These are phyloP conservation scores for Leccinum obscurum DNA, from an alignment of 768 basidiomycete species.

Conservation along the genomic window DNA sequence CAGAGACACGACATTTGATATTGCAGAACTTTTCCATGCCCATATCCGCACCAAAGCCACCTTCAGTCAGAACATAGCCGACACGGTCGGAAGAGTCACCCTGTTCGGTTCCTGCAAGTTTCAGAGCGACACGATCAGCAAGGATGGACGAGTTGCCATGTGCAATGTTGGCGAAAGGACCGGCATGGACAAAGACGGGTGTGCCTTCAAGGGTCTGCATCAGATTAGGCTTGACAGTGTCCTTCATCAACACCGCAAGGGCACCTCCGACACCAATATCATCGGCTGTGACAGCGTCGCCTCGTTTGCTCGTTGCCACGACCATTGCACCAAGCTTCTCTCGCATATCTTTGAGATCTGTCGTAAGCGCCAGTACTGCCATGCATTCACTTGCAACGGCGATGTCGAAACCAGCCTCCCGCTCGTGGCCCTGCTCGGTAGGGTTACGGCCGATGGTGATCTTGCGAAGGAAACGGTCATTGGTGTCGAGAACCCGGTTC, in stretches of 20 bases:
- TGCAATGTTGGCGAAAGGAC: slow-evolving; percentile 98
- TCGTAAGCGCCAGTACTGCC: slow-evolving; percentile 94
- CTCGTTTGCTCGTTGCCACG: slow-evolving; percentile 88
- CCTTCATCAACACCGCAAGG: slow-evolving; percentile 96
- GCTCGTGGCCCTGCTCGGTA: slow-evolving; percentile 87
- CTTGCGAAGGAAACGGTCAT: slow-evolving; percentile 95
- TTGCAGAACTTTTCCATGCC: slow-evolving; percentile 99
- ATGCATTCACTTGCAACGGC: slow-evolving; percentile 97
- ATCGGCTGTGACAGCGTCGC: slow-evolving; percentile 92
- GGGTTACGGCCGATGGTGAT: slow-evolving; percentile 88
- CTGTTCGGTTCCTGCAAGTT: slow-evolving; percentile 92
- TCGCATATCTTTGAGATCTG: slow-evolving; percentile 87
- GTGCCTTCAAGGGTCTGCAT: slow-evolving; percentile 99
- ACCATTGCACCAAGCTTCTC: slow-evolving; percentile 95
- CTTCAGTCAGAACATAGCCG: slow-evolving; percentile 97
- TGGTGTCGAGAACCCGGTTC: slow-evolving; percentile 96
- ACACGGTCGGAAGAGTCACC: slow-evolving; percentile 79
- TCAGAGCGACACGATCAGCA: slow-evolving; percentile 95
- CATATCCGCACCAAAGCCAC: slow-evolving; percentile 99
- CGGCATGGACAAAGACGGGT: slow-evolving; percentile 98
- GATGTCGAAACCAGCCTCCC: slow-evolving; percentile 94
- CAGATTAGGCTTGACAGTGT: slow-evolving; percentile 97
- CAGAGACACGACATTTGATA: slow-evolving; percentile 96
- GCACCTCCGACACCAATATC: slow-evolving; percentile 95
- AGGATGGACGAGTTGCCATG: slow-evolving; percentile 98